Evolutionary conservation across 345 rosid genomes (phyloP).

Genomic region (Noccaea bulbosa): DNA sequence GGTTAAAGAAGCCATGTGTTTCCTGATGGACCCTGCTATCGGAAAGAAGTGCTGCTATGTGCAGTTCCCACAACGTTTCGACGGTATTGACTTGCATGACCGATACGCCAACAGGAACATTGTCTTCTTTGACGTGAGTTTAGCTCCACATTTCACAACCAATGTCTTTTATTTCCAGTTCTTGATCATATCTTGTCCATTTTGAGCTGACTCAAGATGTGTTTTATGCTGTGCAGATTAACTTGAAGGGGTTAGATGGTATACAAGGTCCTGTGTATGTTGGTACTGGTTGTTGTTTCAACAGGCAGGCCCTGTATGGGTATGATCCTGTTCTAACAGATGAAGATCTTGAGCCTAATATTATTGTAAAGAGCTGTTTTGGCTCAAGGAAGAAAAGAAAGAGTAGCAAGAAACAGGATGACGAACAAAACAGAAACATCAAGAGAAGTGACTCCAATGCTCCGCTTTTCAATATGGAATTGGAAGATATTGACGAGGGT

Average conservation of each 20-base stretch:
- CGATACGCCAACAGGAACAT: slow-evolving; percentile 98
- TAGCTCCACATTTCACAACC: slow-evolving; percentile 14
- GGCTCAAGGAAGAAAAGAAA: slow-evolving; percentile 89
- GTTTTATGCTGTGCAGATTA: slow-evolving; percentile 59
- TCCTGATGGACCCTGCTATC: slow-evolving; percentile 88
- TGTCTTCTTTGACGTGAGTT: slow-evolving; percentile 93
- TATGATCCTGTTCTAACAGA: slow-evolving; percentile 95
- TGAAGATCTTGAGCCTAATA: slow-evolving; percentile 91
- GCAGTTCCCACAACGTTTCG: slow-evolving; percentile 98
- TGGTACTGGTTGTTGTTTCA: slow-evolving; percentile 99
- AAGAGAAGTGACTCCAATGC: slow-evolving; percentile 88
- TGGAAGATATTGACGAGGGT: slow-evolving; percentile 76
- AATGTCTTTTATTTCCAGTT: slow-evolving; percentile 1
- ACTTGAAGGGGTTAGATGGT: slow-evolving; percentile 96
- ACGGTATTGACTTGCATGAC: slow-evolving; percentile 95
- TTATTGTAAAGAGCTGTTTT: slow-evolving; percentile 86
- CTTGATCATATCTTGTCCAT: background rate
- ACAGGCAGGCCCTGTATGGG: slow-evolving; percentile 94
- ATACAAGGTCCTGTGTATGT: slow-evolving; percentile 99
- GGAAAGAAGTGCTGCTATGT: slow-evolving; percentile 97
- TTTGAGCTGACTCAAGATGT: slow-evolving; percentile 11
- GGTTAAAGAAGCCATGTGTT: slow-evolving; percentile 97
- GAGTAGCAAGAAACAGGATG: slow-evolving; percentile 61
- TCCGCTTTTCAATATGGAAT: slow-evolving; percentile 89
- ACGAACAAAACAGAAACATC: slow-evolving; percentile 71